Conservation (phyloP, 768 basidiomycete genomes). For the Mycena sanguinolenta region DNA sequence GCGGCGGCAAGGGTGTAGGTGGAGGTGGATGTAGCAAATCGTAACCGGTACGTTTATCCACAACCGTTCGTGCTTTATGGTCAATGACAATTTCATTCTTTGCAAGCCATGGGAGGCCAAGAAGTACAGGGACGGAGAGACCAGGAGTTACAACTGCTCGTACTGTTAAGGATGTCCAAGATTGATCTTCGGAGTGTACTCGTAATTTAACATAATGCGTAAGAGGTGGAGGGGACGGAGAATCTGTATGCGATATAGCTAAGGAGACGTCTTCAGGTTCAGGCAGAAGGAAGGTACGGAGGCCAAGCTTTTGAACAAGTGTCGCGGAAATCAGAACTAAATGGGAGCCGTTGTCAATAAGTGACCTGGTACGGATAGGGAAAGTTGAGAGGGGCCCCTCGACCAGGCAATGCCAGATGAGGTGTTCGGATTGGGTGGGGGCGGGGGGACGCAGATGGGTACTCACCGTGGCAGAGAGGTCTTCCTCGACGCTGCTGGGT, state of each 20-base stretch:
- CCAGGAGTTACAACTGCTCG: not conserved
- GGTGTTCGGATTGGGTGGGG: not conserved
- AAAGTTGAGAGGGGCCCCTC: not conserved
- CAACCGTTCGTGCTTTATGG: not conserved
- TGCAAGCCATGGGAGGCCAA: not conserved
- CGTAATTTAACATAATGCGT: not conserved
- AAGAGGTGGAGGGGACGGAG: rapidly evolving
- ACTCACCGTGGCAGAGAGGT: no score
- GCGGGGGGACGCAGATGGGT: no score
- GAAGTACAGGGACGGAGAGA: conserved; percentile 1
- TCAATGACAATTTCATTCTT: conserved; percentile 10
- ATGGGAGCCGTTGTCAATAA: conserved; percentile 25
- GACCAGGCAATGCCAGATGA: conserved; percentile 19
- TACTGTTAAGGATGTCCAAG: not conserved
- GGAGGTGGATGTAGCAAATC: no score
- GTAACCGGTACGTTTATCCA: not conserved
- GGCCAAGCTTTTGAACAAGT: not conserved
- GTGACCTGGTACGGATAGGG: not conserved
- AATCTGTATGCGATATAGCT: not conserved
- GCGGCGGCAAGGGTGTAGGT: no score
- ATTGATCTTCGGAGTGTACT: not conserved
- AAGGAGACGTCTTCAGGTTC: not conserved
- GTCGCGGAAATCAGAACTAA: conserved; percentile 6
- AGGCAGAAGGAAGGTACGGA: not conserved
- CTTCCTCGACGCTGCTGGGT: no score